phyloP scores from a whole-genome alignment of 345 rosid species.

The Acer negundo region DNA sequence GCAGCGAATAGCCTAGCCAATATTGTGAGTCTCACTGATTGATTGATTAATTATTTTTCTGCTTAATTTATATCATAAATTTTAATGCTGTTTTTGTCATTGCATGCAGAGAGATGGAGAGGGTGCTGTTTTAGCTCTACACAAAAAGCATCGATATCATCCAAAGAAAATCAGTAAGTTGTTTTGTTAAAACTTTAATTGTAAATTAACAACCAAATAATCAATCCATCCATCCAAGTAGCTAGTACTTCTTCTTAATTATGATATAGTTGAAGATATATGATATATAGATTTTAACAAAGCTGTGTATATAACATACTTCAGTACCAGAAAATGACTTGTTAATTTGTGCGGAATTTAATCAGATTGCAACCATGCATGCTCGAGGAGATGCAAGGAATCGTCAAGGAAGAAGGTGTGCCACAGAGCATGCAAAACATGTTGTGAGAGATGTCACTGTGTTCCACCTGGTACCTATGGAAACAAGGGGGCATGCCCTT shows the following conservation, averaged over 20 bases:
- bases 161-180: slow-evolving; percentile 42
- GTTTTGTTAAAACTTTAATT: background rate
- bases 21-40: slow-evolving; percentile 20
- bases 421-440: slow-evolving; percentile 55
- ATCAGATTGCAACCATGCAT: slow-evolving; percentile 42
- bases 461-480: slow-evolving; percentile 66
- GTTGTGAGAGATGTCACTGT: slow-evolving; percentile 58
- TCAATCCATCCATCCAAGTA: background rate
- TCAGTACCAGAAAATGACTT: background rate
- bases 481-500: slow-evolving; percentile 48
- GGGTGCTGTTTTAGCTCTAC: slow-evolving; percentile 16
- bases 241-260: too few species aligned
- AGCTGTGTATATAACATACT: too few species aligned
- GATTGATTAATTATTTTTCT: background rate
- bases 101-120: slow-evolving; percentile 25
- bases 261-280: too few species aligned
- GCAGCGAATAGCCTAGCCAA: slow-evolving; percentile 17
- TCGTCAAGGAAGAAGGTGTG: slow-evolving; percentile 52
- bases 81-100: background rate
- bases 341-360: background rate
- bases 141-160: slow-evolving; percentile 20
- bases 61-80: too few species aligned
- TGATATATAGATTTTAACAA: too few species aligned
- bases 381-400: slow-evolving; percentile 47
- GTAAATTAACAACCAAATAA: background rate